These are phyloP conservation scores for Chloranthus sessilifolius DNA, from an alignment of 164 flowering plant species.

Conservation along the genomic window DNA sequence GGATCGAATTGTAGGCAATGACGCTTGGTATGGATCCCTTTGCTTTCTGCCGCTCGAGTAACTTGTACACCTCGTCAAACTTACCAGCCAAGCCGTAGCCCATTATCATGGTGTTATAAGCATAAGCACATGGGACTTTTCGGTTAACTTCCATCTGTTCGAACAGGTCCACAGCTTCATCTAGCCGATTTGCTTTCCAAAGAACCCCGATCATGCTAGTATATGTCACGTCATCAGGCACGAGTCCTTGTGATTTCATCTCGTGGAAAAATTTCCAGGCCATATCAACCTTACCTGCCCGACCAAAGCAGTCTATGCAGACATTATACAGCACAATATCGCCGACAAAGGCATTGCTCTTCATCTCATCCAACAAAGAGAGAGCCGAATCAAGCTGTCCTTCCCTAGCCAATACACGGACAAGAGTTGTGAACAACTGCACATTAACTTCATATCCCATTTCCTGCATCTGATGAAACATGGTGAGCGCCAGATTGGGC, in stretches of 20 bases:
- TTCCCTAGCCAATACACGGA: slow-evolving; percentile 69
- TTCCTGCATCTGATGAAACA: slow-evolving; percentile 91
- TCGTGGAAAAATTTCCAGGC: slow-evolving; percentile 98
- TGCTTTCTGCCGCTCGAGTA: slow-evolving; percentile 76
- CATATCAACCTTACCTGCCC: slow-evolving; percentile 88
- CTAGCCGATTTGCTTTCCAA: slow-evolving; percentile 56
- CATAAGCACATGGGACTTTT: slow-evolving; percentile 83
- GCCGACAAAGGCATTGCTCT: slow-evolving; percentile 47
- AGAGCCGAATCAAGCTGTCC: slow-evolving; percentile 84
- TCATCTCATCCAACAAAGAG: slow-evolving; percentile 85
- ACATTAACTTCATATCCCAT: slow-evolving; percentile 80
- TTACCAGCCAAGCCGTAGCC: slow-evolving; percentile 84
- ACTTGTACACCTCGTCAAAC: slow-evolving; percentile 71
- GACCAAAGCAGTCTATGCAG: slow-evolving; percentile 91
- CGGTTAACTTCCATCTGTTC: slow-evolving; percentile 66
- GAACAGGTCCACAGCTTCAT: slow-evolving; percentile 79
- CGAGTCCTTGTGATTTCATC: slow-evolving; percentile 60
- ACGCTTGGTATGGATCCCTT: slow-evolving; percentile 90
- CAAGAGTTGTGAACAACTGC: slow-evolving; percentile 74
- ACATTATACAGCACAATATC: slow-evolving; percentile 91
- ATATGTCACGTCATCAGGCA: slow-evolving; percentile 90
- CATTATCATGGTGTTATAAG: slow-evolving; percentile 97
- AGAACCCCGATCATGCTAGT: slow-evolving; percentile 93
- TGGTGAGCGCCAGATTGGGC: slow-evolving; percentile 61
- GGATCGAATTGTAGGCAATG: slow-evolving; percentile 77